Evolutionary conservation across 164 flowering plant species (phyloP).

Genomic region (Nymphaea thermarum): DNA sequence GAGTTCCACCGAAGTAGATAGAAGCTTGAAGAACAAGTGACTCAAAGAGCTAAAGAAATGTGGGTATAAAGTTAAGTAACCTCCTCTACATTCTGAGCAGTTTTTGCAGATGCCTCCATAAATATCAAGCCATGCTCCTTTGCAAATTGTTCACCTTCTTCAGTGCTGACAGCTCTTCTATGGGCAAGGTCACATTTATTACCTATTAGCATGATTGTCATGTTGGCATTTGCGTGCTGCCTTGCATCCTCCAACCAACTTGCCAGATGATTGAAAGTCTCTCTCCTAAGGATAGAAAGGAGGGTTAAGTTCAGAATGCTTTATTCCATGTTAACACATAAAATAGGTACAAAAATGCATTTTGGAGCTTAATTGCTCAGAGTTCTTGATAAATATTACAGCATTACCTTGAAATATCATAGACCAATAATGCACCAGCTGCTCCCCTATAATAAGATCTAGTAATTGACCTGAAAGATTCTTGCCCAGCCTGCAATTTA

Average conservation of each 20-base stretch:
- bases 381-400: not conserved
- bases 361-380: not conserved
- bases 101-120: constrained; percentile 13
- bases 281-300: constrained; percentile 3
- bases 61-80: not conserved
- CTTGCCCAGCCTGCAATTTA: constrained; percentile 5
- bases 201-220: not conserved
- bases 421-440: constrained; percentile 3
- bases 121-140: constrained; percentile 12
- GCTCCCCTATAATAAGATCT: constrained; percentile 9
- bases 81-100: constrained; percentile 14
- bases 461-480: constrained; percentile 8
- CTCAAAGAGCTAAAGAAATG: too few relatives aligned
- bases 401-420: not conserved
- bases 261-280: constrained; percentile 6
- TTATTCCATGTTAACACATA: not conserved
- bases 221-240: too few relatives aligned
- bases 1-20: too few relatives aligned
- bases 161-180: constrained; percentile 11
- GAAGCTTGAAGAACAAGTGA: too few relatives aligned
- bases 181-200: constrained; percentile 13
- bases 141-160: not conserved
- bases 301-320: not conserved
- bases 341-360: not conserved
- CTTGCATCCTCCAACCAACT: too few relatives aligned